phyloP scores from a whole-genome alignment of 768 basidiomycete species.

The Boletus sp. region DNA sequence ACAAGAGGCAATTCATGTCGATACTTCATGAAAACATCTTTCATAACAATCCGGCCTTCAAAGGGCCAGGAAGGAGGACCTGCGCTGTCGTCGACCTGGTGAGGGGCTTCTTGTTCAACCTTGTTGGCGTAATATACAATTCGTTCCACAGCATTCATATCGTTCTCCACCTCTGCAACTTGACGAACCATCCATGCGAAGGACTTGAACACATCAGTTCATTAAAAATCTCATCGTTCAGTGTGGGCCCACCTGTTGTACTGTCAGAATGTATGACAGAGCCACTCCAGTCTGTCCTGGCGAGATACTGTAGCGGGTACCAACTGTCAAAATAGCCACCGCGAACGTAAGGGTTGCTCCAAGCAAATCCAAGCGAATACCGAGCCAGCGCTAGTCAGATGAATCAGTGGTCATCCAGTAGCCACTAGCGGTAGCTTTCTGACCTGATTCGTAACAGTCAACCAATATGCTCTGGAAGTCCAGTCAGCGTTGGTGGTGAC shows the following conservation, averaged over 20 bases:
- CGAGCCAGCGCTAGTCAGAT: conserved; percentile 69
- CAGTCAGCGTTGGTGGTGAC: background rate
- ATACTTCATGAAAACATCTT: conserved; percentile 75
- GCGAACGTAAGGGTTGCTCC: conserved; percentile 69
- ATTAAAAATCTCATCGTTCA: background rate
- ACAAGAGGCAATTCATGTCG: conserved; percentile 86
- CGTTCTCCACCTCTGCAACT: conserved; percentile 83
- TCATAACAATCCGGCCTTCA: conserved; percentile 68
- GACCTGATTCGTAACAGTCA: conserved; percentile 81
- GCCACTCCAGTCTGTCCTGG: conserved; percentile 76
- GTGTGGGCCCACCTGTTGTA: conserved; percentile 59
- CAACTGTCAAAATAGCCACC: conserved; percentile 78
- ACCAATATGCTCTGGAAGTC: conserved; percentile 68
- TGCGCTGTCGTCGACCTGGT: conserved; percentile 57
- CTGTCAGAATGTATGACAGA: conserved; percentile 74
- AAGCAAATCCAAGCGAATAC: conserved; percentile 84
- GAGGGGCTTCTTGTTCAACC: conserved; percentile 79
- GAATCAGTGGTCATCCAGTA: background rate
- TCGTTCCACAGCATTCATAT: conserved; percentile 90
- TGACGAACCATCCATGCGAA: conserved; percentile 79
- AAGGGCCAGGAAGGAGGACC: conserved; percentile 71
- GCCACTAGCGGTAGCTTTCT: background rate
- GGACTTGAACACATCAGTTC: conserved; percentile 32
- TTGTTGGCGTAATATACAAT: conserved; percentile 76
- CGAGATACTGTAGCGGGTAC: conserved; percentile 67